Base-by-base conservation (phyloP, 73 alveolate species). In the Effrenium voratum region DNA sequence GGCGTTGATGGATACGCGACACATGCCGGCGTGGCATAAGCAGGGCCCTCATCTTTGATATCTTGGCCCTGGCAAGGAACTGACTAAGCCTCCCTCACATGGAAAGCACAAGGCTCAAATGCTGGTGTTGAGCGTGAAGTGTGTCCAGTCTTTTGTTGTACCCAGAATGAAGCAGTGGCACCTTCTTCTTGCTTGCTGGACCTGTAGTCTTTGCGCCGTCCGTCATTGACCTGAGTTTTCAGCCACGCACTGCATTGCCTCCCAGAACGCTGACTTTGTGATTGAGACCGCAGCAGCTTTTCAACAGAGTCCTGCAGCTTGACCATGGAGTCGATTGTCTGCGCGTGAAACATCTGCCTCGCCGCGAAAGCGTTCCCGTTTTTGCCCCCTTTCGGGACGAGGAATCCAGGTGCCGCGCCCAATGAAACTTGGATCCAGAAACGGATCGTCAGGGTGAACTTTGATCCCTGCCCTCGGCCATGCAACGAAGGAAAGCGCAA, bases 381-480 rank as follows among this genome's bases (percentile, higher is more conserved):
- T 5, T 24, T 24, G 68, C 68, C 68, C 80, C 41, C 34, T 5
- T 68, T 3, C 10, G 82, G 47, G 43, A 1, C 16, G 46, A 70
- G 44, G 26, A 70, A 70, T 3, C 76, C 43, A 50, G 46, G 84
- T 1, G 66, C 45, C 22, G 70, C 36, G 45, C 95, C 96, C 96
- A 44, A 88, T 88, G 30, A 88, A 88, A 36, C 86, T 40, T 13
- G 98, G 91, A 52, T 91, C 98, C 90, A 91, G 66, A 66, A 91
- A 91, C 45, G 98, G 98, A 91, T 91, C 98, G 66, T 91, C 98
- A 3, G 98, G 98, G 36, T 91, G 98, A 26, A 75, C 45, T 36
- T 91, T 91, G 63, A 91, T 68, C 12, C 86, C 96, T 28, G 96
- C 52, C 96, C 96, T 88, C 30, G 72, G 30, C 43, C n/a, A n/a